phyloP scores from a whole-genome alignment of 2,329 filamentous ascomycete genomes.

The Fusarium globosum region DNA sequence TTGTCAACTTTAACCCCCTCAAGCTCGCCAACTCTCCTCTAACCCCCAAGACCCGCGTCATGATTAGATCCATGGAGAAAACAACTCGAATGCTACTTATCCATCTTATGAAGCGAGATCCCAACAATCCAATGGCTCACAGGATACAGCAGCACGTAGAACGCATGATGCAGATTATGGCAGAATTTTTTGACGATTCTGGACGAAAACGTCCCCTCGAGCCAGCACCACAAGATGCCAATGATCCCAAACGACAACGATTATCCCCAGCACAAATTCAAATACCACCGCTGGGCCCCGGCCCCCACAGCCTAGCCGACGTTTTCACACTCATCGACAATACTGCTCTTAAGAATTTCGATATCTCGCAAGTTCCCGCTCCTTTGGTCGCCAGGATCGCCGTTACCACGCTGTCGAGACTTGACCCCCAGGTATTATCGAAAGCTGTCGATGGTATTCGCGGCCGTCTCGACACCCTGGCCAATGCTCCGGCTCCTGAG shows the following conservation, averaged over 20 bases:
- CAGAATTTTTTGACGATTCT: conserved; percentile 82
- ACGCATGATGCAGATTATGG: conserved; percentile 79
- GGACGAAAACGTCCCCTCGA: conserved; percentile 81
- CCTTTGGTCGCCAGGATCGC: conserved; percentile 83
- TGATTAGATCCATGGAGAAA: conserved; percentile 94
- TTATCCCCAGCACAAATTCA: conserved; percentile 61
- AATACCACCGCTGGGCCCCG: conserved; percentile 78
- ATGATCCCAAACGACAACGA: conserved; percentile 87
- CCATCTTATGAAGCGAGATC: conserved; percentile 87
- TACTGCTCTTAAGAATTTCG: conserved; percentile 78
- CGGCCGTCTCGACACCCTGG: conserved; percentile 59
- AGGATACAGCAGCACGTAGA: conserved; percentile 92
- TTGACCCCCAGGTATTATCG: conserved; percentile 75
- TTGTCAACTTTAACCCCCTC: conserved; percentile 92
- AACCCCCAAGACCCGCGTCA: conserved; percentile 81
- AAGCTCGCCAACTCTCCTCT: conserved; percentile 81
- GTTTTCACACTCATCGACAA: conserved; percentile 86
- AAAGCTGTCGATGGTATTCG: conserved; percentile 76
- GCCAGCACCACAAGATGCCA: conserved; percentile 75
- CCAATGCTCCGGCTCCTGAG: conserved; percentile 57
- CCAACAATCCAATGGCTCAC: conserved; percentile 77
- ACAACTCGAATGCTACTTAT: conserved; percentile 86
- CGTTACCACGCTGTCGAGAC: conserved; percentile 78
- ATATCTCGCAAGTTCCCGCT: conserved; percentile 81
- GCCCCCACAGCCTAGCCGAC: conserved; percentile 82